A percentile compares a stretch with the other conserved stretches of the same genome.
phyloP scores from a whole-genome alignment of 768 basidiomycete species.

The Harrya chromipes region DNA sequence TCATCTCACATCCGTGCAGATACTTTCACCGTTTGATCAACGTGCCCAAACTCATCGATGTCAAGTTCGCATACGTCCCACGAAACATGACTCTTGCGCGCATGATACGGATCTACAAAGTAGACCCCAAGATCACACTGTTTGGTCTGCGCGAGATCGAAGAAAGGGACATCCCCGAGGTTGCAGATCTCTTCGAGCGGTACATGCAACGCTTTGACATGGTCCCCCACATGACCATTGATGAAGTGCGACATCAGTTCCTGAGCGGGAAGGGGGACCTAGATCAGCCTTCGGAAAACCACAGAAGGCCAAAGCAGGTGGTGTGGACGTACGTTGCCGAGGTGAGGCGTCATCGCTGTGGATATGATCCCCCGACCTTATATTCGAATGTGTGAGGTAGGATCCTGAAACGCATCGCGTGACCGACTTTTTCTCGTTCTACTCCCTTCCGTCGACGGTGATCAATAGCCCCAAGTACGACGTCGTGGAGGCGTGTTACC shows the following conservation, averaged over 20 bases:
- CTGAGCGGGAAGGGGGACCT: slow-evolving; percentile 71
- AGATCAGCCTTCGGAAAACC: slow-evolving; percentile 35
- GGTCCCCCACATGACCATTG: slow-evolving; percentile 66
- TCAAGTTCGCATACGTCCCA: slow-evolving; percentile 85
- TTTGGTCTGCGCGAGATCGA: slow-evolving; percentile 87
- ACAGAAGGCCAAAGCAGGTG: slow-evolving; percentile 73
- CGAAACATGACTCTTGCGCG: slow-evolving; percentile 88
- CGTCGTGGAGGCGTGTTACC: slow-evolving; percentile 86
- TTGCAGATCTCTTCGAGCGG: slow-evolving; percentile 64
- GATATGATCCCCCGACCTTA: neutral
- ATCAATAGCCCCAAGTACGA: slow-evolving; percentile 72
- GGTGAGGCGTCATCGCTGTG: slow-evolving; percentile 34
- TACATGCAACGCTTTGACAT: slow-evolving; percentile 89
- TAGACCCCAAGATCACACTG: slow-evolving; percentile 50
- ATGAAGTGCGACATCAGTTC: slow-evolving; percentile 86
- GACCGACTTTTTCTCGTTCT: slow-evolving; percentile 97
- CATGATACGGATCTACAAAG: slow-evolving; percentile 73
- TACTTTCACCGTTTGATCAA: slow-evolving; percentile 93
- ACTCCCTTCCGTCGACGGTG: slow-evolving; percentile 91
- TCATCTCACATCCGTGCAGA: slow-evolving; percentile 37
- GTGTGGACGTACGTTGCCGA: slow-evolving; percentile 97
- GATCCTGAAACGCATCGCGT: slow-evolving; percentile 78
- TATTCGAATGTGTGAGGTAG: slow-evolving; percentile 37
- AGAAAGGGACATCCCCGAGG: slow-evolving; percentile 67
- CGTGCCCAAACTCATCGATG: slow-evolving; percentile 86